Evolutionary conservation across 2,329 filamentous ascomycete species (phyloP), one percentile per base, ranked within the genome.

Genomic region (Colletotrichum cuscutae): DNA sequence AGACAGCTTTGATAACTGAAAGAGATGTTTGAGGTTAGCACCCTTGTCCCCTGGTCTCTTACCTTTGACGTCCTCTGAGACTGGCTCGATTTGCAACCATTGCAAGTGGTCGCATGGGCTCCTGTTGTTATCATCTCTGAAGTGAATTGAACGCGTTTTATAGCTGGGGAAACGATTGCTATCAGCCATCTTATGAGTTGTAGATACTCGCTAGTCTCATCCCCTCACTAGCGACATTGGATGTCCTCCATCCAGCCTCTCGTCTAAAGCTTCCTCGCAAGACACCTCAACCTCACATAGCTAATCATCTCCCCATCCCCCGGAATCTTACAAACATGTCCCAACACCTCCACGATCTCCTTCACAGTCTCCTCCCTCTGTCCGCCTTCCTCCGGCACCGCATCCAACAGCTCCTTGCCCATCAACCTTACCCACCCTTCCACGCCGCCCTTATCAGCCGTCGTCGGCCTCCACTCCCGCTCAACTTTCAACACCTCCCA

Each of bases 391-490:
- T 82, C 83, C 2, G 81, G 78, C 9, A 93, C 79, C 1, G 81
- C 83, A 74, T 91, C 89, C 68, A 94, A 82, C 61, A 91, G 87
- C 74, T 84, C 81, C 73, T 86, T 88, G 1, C 88, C 91, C 86
- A 94, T 91, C 73, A 94, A 79, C 76, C 88, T 82, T 30, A 93
- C 82, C 92, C 92, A 94, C 1, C 90, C 92, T 67, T 89, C 87
- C 12, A 94, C 82, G 0, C 91, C 91, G 3, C 89, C 89, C 72
- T 80, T 82, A 73, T 87, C 89, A n/a, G 86, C 84, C 26, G 82
- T 84, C 30, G 92, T 94, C 30, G 91, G 90, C 64, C 92, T 81
- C 83, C 91, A 93, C 82, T 93, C 91, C 24, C 86, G 79, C 83
- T 94, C 92, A 0, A 87, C 80, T 75, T 80, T 83, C 76, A 89